Evolutionary conservation across 2,329 filamentous ascomycete genomes (phyloP).

Genomic region (Hortaea werneckii): DNA sequence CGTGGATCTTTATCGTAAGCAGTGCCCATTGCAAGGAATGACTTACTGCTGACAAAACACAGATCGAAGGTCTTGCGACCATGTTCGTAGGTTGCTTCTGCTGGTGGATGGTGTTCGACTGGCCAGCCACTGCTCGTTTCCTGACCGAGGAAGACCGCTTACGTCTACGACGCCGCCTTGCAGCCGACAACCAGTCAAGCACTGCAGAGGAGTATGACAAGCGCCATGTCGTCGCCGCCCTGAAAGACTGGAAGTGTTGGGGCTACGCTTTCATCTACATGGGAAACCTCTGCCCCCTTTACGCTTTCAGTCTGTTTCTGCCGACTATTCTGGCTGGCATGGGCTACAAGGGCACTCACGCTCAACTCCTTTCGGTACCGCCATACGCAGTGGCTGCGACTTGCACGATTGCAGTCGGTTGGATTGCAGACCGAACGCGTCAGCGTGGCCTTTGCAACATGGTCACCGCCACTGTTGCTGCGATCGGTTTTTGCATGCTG

Average conservation of each 20-base stretch:
- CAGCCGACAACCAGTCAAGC: conserved; percentile 34
- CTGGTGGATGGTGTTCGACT: conserved; percentile 76
- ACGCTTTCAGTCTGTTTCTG: conserved; percentile 67
- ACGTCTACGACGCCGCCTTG: conserved; percentile 60
- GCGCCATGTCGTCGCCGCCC: conserved; percentile 54
- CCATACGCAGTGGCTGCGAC: conserved; percentile 56
- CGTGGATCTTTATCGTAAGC: neutral
- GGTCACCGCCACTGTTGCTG: conserved; percentile 55
- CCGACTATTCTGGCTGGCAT: conserved; percentile 62
- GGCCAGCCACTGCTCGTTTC: conserved; percentile 60
- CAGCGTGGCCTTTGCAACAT: conserved; percentile 76
- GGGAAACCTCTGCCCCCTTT: conserved; percentile 62
- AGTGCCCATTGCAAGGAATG: neutral
- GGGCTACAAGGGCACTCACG: conserved; percentile 49
- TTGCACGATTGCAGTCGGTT: conserved; percentile 63
- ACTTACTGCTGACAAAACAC: neutral
- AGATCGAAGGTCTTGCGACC: conserved; percentile 26
- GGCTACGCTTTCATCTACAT: conserved; percentile 66
- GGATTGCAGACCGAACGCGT: conserved; percentile 62
- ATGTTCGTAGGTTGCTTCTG: conserved; percentile 56
- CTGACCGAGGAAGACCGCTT: conserved; percentile 58
- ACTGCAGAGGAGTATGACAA: conserved; percentile 67
- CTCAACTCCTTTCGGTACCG: conserved; percentile 65
- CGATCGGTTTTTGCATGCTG: conserved; percentile 71
- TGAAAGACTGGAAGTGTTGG: conserved; percentile 81